These are phyloP conservation scores for Spiraea crenata DNA, from an alignment of 331 rosid genomes.

Conservation along the genomic window DNA sequence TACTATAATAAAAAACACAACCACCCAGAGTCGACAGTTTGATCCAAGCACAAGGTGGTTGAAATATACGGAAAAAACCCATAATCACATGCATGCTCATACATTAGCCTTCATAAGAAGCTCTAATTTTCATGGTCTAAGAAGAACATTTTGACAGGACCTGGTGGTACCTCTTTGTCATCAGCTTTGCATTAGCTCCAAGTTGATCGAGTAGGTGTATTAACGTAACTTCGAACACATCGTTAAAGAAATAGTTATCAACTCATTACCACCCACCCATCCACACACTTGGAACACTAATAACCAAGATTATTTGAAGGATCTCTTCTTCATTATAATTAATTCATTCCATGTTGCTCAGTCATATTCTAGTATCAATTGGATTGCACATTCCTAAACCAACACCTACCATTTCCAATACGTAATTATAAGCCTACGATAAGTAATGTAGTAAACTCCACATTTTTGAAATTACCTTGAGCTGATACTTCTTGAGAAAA, in stretches of 20 bases:
- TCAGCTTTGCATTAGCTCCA: neutral
- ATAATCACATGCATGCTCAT: neutral
- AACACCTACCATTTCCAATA: too few relatives aligned
- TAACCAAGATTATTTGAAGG: neutral
- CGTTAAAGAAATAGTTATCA: neutral
- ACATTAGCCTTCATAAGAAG: neutral
- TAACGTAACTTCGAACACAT: too few relatives aligned
- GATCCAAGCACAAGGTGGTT: neutral
- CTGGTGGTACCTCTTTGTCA: neutral
- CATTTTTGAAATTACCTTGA: conserved; percentile 43
- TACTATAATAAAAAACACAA: neutral
- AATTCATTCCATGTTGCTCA: neutral
- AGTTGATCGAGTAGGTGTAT: neutral
- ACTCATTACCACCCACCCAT: neutral
- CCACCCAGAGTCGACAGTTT: neutral
- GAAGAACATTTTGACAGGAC: neutral
- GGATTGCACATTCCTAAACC: neutral
- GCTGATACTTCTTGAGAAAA: conserved; percentile 58
- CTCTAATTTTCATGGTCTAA: neutral
- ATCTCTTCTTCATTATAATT: neutral
- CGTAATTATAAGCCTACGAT: neutral
- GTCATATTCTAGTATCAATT: neutral
- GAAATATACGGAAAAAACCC: neutral
- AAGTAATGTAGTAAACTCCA: neutral
- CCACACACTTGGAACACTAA: neutral